Base-by-base conservation (phyloP, 306 rosid species). In the Carpinus viminea region DNA sequence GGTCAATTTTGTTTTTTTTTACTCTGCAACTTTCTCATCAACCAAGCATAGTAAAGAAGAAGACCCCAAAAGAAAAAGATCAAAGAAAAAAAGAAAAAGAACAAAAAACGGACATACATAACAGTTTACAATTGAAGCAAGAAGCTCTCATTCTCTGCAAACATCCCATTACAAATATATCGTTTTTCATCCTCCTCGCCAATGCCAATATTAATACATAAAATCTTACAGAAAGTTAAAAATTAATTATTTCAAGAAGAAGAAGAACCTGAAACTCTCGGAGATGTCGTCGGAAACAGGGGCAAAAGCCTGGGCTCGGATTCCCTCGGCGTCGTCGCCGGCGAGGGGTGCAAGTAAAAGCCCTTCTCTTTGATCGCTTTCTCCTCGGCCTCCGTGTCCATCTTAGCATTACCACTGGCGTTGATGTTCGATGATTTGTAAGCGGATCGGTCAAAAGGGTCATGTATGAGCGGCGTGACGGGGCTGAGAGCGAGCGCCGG, bases 241-340 rank as follows among this genome's bases (percentile, higher is more conserved):
- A 51, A 61, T 36, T 62, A 16, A 26, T n/a, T 13, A 17, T 38
- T 59, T 86, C 79, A 89, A 77, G 92, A 81, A 77, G 85, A 77
- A 18, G 96, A 81, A 74, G 88, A 86, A 94, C 90, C 96, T 88
- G 97, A 81, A 47, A 85, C 89, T 81, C 85, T 85, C 21, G 98
- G 98, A 77, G 98, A 91, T 5, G 96, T 87, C 41, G 97, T 90
- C 1, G 99, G 99, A 54, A 95, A 95, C n/a, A 95, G 84, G n/a
- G 98, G 89, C 82, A 95, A 53, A 66, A 95, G 89, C 51, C 95
- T 84, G 3, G 97, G 99, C 79, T 91, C 90, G 48, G 91, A 17
- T 8, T 91, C 98, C 9, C 97, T 78, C 8, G 98, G 97, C 18
- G 97, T 93, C 0, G 91, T 86, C 48, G 83, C 74, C 12, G 97